Base-by-base conservation (phyloP, 495 filamentous ascomycete genomes). In the Cenococcum geophilum region DNA sequence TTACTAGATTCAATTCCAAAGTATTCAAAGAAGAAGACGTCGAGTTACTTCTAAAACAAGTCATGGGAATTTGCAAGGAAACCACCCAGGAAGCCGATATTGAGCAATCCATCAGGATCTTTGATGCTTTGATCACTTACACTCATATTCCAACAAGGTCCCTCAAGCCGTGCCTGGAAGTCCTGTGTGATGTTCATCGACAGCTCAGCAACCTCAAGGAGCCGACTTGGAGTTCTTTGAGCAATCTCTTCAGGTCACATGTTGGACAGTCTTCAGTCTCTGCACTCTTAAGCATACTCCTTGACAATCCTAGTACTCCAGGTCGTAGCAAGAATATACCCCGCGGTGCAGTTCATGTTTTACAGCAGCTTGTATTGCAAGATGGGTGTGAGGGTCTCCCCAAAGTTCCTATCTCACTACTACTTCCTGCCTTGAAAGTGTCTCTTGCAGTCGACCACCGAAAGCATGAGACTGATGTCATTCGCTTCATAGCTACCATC, bases 1-100 rank as follows among this genome's bases (percentile, higher is more conserved):
- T 93, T 60, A 86, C 93, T 73, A 91, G 87, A 65, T 86, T 92
- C 74, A 92, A 91, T 72, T 87, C 86, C 71, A 88, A 86, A 60
- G 80, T 85, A 32, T 87, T 90, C 42, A 79, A 80, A 40, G 83
- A 88, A 53, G 78, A 79, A 27, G 85, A 89, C 55, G 78, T 91
- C 45, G 81, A 80, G 57, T 69, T 73, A 9, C 71, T 98, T 53
- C 80, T 98, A 35, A 78, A 80, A 23, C 79, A 81, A 16, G 75
- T 90, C 11, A 80, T 93, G 49, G 78, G 76, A 10, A 86, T 95
- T 12, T 93, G 89, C 78, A 83, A 78, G 63, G 85, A 82, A 58
- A 95, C 92, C 1, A 87, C 82, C 37, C 77, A 85, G 43, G 80
- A 84, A 21, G 77, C 78, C 21, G 92, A 96, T 65, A 82, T 97